Conservation (phyloP, 2,329 filamentous ascomycete genomes). For the Capronia epimyces region DNA sequence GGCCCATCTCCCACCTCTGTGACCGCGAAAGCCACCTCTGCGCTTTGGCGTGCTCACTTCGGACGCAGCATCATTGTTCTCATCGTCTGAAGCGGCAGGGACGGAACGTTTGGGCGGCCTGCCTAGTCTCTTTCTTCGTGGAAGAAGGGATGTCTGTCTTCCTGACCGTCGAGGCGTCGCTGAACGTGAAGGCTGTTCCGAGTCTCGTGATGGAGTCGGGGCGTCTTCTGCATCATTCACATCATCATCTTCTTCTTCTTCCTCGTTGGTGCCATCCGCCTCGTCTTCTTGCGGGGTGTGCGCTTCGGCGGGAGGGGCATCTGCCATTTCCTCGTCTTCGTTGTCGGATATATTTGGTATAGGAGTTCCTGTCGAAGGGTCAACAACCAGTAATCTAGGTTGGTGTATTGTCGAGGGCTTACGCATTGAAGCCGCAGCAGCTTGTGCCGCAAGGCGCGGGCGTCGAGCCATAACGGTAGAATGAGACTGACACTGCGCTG, state of each 20-base stretch:
- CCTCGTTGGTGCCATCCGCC: constrained; percentile 30
- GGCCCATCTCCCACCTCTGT: constrained; percentile 63
- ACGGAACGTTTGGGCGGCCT: constrained; percentile 80
- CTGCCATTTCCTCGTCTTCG: constrained; percentile 44
- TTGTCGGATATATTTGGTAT: constrained; percentile 39
- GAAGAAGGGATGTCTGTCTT: constrained; percentile 46
- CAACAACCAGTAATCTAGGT: background rate
- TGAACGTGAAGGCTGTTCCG: constrained; percentile 42
- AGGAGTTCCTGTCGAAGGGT: constrained; percentile 36
- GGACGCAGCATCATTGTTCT: constrained; percentile 40
- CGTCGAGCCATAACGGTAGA: constrained; percentile 40
- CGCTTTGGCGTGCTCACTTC: constrained; percentile 53
- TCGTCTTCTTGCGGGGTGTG: constrained; percentile 34
- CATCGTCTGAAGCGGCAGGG: constrained; percentile 67
- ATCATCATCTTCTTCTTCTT: constrained; percentile 30
- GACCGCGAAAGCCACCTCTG: constrained; percentile 58
- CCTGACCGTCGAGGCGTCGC: constrained; percentile 50
- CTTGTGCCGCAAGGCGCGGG: constrained; percentile 43
- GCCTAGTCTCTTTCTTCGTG: constrained; percentile 52
- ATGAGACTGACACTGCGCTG: background rate
- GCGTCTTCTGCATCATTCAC: constrained; percentile 44
- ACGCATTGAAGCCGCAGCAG: constrained; percentile 45
- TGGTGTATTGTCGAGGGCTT: constrained; percentile 21
- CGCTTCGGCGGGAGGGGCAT: constrained; percentile 34
- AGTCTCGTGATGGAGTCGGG: constrained; percentile 37